Evolutionary conservation across 2,329 filamentous ascomycete genomes (phyloP), one percentile per base, ranked within the genome.

Genomic region (Penicillium hesseltinei): DNA sequence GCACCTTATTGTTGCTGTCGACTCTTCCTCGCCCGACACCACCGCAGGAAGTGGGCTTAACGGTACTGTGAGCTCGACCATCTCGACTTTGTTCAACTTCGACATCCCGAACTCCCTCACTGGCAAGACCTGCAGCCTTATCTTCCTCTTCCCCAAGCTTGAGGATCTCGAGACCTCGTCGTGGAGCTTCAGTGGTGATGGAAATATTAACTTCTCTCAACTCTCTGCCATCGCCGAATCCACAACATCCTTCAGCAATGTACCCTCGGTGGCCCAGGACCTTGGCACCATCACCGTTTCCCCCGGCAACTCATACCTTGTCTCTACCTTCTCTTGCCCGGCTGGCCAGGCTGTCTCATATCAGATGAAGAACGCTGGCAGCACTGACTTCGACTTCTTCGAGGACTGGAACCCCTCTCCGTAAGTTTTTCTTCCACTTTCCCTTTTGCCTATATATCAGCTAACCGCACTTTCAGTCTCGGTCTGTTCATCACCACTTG

Each of bases 21-120:
- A 85, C 73, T 81, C 80, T 3, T 72, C 77, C 17, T 73, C 80
- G 17, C 84, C 86, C 0, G 71, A 81, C 68, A 78, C 73, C 4
- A 75, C 81, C 0, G 73, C 74, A 43, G 85, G 85, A 8, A 84
- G 81, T 2, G 79, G 78, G 1, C 82, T 77, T 73, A 81, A 82
- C 61, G 86, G 84, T 52, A 79, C 80, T 11, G 76, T 88, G 38
- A 82, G 81, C 13, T 72, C 77, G 19, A 76, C 72, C 21, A 71
- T 82, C 48, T 82, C 82, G 10, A 81, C 82, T 13, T 81, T 89
- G 67, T 89, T 87, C 81, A 88, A 88, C 77, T 90, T 90, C 73
- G 85, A 88, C 67, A 82, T 90, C 43, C 83, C 82, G 1, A 60
- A 72, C 4, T 72, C 74, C 5, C 80, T 84, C 64, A 64, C 76